Percentiles rank a stretch among this genome's conserved stretches.
Evolutionary conservation across 1,284 basidiomycete species (phyloP).

Genomic region (Puccinia polysora): DNA sequence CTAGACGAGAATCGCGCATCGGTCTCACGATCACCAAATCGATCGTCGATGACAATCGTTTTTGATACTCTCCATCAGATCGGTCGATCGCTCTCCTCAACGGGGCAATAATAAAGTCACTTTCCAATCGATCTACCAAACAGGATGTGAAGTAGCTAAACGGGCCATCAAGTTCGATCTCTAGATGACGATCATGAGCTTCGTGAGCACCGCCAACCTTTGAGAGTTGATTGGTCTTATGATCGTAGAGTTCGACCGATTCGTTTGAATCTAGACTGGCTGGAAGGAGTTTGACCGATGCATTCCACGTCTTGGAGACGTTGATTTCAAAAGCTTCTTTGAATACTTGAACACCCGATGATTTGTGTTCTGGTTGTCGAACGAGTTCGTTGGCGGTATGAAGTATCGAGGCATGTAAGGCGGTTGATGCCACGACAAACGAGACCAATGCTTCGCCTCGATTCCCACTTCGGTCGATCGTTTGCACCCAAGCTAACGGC

Average conservation of each 20-base stretch:
- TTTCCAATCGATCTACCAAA: constrained; percentile 77
- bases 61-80: background rate
- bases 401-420: constrained; percentile 82
- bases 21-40: constrained; percentile 83
- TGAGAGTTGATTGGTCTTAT: constrained; percentile 52
- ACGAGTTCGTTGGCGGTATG: constrained; percentile 73
- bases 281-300: constrained; percentile 58
- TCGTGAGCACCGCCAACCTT: constrained; percentile 50
- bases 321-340: constrained; percentile 76
- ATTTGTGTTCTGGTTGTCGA: constrained; percentile 50
- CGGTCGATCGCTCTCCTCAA: constrained; percentile 51
- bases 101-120: constrained; percentile 70
- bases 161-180: constrained; percentile 60
- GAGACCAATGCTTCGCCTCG: constrained; percentile 46
- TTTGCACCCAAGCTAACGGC: constrained; percentile 65
- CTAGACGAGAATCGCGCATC: constrained; percentile 58
- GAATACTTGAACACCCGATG: constrained; percentile 70
- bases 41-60: constrained; percentile 53
- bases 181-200: background rate
- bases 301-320: constrained; percentile 66
- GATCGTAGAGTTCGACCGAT: constrained; percentile 47
- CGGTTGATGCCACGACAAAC: constrained; percentile 57
- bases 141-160: constrained; percentile 73
- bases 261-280: background rate
- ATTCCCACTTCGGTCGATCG: background rate